Percentiles rank a stretch among this genome's conserved stretches.
Conservation (phyloP, 108 stramenopile genomes). For the Craspedostauros australis region DNA sequence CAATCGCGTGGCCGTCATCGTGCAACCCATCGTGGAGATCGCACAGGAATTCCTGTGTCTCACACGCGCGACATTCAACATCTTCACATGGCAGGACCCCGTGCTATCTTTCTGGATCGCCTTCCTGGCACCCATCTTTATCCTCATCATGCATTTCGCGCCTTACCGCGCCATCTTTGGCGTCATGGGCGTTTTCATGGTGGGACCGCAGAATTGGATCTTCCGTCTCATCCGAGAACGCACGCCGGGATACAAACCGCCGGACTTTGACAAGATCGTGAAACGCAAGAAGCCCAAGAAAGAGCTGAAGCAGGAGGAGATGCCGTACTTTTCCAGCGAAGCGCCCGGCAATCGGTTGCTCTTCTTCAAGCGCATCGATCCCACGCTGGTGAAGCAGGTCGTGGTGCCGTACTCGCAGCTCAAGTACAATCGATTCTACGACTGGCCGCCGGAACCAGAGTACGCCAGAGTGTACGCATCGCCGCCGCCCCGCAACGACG, state of each 20-base stretch:
- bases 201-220: conserved; percentile 52
- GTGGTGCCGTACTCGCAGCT: conserved; percentile 52
- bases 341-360: conserved; percentile 26
- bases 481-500: conserved; percentile 14
- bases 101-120: conserved; percentile 54
- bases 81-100: conserved; percentile 72
- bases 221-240: conserved; percentile 18
- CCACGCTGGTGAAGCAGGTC: conserved; percentile 40
- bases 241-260: conserved; percentile 21
- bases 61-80: conserved; percentile 50
- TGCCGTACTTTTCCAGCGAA: conserved; percentile 28
- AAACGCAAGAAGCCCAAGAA: conserved; percentile 23
- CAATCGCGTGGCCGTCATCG: conserved; percentile 28
- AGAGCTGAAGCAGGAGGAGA: conserved; percentile 7
- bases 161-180: conserved; percentile 55
- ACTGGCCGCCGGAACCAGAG: conserved; percentile 70
- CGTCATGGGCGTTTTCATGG: conserved; percentile 29
- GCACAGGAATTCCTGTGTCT: conserved; percentile 21
- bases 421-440: conserved; percentile 56
- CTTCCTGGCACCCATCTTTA: conserved; percentile 23
- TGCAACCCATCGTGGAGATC: conserved; percentile 35
- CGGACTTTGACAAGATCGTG: conserved; percentile 16
- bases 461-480: conserved; percentile 25
- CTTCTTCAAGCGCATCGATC: conserved; percentile 19
- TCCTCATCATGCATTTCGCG: conserved; percentile 39